Evolutionary conservation across 176 grass and related monocot genomes (phyloP), one percentile per base, ranked within the genome.

Genomic region (Aegilops longissima): DNA sequence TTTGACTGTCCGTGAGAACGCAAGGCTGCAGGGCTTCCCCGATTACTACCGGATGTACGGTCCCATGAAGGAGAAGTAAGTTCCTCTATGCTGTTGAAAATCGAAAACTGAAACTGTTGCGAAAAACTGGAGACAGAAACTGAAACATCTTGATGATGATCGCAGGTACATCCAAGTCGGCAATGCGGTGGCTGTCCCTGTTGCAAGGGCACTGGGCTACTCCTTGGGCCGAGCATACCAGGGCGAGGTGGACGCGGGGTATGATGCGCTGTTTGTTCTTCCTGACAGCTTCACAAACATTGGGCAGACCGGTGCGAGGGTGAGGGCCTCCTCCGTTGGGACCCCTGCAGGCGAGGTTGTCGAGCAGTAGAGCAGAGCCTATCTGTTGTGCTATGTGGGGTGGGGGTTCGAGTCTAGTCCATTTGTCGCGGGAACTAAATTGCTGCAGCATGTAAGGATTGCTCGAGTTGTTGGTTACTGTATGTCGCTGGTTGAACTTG

Each of bases 11-110:
- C 56, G 93, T 10, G 96, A 98, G 75, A 98, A 98, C n/a, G 93
- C 93, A 18, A 91, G 93, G n/a, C 38, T 98, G 2, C 96, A 98
- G 40, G 96, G 96, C 0, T 98, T 98, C 58, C 96, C 90, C 0
- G 96, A 98, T 18, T 94, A 92, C 61, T 94, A 98, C 36, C 79
- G 85, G 31, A 34, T 96, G 63, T 51, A 42, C 10, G 93, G 96
- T 2, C 84, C 86, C 0, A 59, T 91, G 5, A 98, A 98, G 71
- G 86, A 95, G 42, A 85, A 87, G 96, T 94, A 90, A 82, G 80
- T 76, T 7, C 27, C 33, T 11, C 20, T 45, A 1, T 30, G 1
- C 47, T n/a, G 17, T 67, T 30, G 3, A 12, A 13, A 65, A 7
- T 3, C 5, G 1, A 9, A 17, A 66, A 33, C 6, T 9, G 17